A percentile compares a stretch with the other conserved stretches of the same genome.
These are phyloP conservation scores for Kazachstania kunashirensis DNA, from an alignment of 805 yeast genomes.

Conservation along the genomic window DNA sequence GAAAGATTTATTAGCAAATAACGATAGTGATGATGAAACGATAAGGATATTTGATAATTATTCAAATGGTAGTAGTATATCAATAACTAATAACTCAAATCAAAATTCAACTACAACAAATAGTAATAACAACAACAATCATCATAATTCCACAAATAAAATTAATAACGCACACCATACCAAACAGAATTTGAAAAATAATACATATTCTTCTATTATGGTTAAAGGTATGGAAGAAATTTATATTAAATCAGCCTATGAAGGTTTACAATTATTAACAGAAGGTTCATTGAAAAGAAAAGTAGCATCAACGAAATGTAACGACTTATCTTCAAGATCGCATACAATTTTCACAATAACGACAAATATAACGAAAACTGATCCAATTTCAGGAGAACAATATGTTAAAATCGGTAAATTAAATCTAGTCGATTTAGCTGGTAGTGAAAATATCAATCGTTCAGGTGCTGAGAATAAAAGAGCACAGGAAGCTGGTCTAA, in stretches of 20 bases:
- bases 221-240: constrained; percentile 52
- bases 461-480: constrained; percentile 79
- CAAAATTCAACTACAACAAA: not conserved
- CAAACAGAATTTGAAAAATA: not conserved
- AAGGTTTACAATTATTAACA: constrained; percentile 42
- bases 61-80: no score
- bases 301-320: constrained; percentile 71
- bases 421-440: constrained; percentile 88
- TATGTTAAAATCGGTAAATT: constrained; percentile 51
- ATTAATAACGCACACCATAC: constrained; percentile 1
- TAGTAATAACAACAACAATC: not conserved
- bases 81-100: constrained; percentile 2
- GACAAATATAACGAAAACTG: constrained; percentile 42
- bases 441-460: constrained; percentile 74
- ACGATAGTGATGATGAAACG: constrained; percentile 32
- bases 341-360: constrained; percentile 74
- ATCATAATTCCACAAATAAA: not conserved
- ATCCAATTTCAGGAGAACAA: constrained; percentile 41
- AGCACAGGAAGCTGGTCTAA: constrained; percentile 87
- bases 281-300: constrained; percentile 55
- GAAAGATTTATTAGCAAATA: constrained; percentile 45
- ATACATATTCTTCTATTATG: constrained; percentile 30
- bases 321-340: constrained; percentile 68
- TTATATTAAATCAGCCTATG: constrained; percentile 39
- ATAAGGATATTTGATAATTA: constrained; percentile 45